A percentile compares a stretch with the other conserved stretches of the same genome.
phyloP scores from a whole-genome alignment of 192 early-diverging fungal genomes.

The Phycomyces nitens region DNA sequence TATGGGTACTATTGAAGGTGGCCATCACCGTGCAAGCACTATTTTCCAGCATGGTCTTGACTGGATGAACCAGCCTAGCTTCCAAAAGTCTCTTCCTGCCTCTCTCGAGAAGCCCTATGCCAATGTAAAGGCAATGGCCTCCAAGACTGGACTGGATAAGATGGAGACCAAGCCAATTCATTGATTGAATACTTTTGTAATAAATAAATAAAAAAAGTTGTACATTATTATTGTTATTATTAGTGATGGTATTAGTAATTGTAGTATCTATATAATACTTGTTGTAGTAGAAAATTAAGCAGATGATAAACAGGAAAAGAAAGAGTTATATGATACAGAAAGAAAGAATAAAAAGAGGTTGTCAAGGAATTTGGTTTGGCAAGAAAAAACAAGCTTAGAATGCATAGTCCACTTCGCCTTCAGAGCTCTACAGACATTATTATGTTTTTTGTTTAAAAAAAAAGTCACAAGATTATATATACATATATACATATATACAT shows the following conservation, averaged over 20 bases:
- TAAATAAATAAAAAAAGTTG: too few relatives aligned
- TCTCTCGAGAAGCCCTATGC: constrained; percentile 32
- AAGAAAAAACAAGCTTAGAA: neutral
- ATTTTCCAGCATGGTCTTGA: constrained; percentile 49
- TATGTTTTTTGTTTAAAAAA: neutral
- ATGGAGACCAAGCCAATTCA: constrained; percentile 23
- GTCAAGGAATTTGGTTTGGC: too few relatives aligned
- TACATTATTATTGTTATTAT: too few relatives aligned
- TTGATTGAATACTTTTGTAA: too few relatives aligned
- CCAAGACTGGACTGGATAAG: constrained; percentile 18
- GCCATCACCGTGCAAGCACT: constrained; percentile 41
- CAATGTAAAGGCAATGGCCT: constrained; percentile 36
- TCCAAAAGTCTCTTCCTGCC: constrained; percentile 34
- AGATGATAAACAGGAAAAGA: too few relatives aligned
- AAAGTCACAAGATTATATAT: too few relatives aligned
- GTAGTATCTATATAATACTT: too few relatives aligned
- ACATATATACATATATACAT: too few relatives aligned
- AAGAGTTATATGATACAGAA: too few relatives aligned
- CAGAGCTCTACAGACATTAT: constrained; percentile 6
- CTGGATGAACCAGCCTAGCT: constrained; percentile 42
- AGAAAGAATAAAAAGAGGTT: too few relatives aligned
- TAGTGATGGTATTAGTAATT: too few relatives aligned
- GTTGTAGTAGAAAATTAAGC: too few relatives aligned
- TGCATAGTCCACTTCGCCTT: constrained; percentile 20
- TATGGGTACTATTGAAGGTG: constrained; percentile 46